Base-by-base conservation (phyloP, 805 yeast species). In the Cyberlindnera euphorbiae region DNA sequence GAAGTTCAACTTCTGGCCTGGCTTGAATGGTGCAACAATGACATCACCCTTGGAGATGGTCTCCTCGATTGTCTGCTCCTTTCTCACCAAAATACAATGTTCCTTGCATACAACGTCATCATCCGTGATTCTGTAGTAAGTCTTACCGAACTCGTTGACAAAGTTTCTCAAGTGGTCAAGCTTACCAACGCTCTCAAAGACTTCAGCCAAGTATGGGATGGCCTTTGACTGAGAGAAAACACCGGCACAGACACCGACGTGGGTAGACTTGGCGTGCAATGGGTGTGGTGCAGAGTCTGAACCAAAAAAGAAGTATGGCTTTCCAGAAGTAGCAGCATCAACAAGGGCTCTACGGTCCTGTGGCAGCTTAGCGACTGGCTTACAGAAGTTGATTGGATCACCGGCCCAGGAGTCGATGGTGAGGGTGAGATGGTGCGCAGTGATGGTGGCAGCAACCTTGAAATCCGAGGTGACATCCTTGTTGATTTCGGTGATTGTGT, bases 271-370 rank as follows among this genome's bases (percentile, higher is more conserved):
- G 41, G 79, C 79, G 44, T 75, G 74, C 17, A 85, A 54, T 7
- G 96, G 95, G 59, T 93, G 98, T 17, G 98, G 99, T 21, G 99
- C 99, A 16, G 96, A 86, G 59, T 93, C 99, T 2, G 96, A 85
- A 6, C 99, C 99, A 56, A 89, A 93, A 67, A 93, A 86, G 60
- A 89, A 93, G 67, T 79, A 89, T 28, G 95, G 86, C 48, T 82
- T 79, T 5, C 97, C 97, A 1, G 93, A 79, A 8, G 84, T 79
- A 2, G 97, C 98, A 26, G 98, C 97, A 25, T 67, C 69, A 6
- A 93, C 72, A 28, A 93, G 65, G 2, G 96, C 90, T 37, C 75
- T 69, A 50, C 82, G 78, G 56, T 93, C 98, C 18, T 65, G 69
- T 21, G 97, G 96, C 25, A 88, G 65, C 59, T 93, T 93, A 26